phyloP scores from a whole-genome alignment of 495 filamentous ascomycete genomes.

The Lasiosphaeriaceae sp. region DNA sequence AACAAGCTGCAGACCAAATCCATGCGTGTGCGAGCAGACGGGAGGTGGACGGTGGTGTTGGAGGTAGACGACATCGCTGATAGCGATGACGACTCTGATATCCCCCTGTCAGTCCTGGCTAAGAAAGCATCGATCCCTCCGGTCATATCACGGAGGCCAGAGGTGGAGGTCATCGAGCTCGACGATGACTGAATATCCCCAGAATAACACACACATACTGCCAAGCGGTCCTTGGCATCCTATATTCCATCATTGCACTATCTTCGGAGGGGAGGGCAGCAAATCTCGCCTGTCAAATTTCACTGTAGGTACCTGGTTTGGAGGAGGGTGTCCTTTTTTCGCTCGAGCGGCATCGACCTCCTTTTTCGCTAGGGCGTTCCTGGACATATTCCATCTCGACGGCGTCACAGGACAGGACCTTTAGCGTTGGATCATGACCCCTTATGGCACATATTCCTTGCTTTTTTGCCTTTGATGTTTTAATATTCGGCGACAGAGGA shows the following conservation, averaged over 20 bases:
- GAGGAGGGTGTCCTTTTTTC: too few relatives aligned
- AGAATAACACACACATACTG: not conserved
- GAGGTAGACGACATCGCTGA: conserved; percentile 25
- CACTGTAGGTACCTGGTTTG: too few relatives aligned
- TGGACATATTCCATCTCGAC: not conserved
- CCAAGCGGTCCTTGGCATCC: not conserved
- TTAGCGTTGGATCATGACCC: not conserved
- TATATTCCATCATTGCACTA: not conserved
- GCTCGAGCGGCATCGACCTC: not conserved
- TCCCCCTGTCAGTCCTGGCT: not conserved
- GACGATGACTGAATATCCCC: conserved; percentile 1
- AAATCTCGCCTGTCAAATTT: too few relatives aligned
- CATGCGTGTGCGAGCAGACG: conserved; percentile 54
- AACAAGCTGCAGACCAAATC: conserved; percentile 48
- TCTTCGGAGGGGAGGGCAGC: not conserved
- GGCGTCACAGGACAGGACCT: not conserved
- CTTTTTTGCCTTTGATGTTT: not conserved
- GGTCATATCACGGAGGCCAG: not conserved
- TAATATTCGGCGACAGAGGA: not conserved
- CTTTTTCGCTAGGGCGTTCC: not conserved
- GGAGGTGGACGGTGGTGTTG: conserved; percentile 51
- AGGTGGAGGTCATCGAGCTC: conserved; percentile 22
- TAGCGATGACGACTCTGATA: conserved; percentile 17
- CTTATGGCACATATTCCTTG: conserved; percentile 1
- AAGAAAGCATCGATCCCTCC: conserved; percentile 1